phyloP scores from a whole-genome alignment of 83 land plant species.

The Picea abies region DNA sequence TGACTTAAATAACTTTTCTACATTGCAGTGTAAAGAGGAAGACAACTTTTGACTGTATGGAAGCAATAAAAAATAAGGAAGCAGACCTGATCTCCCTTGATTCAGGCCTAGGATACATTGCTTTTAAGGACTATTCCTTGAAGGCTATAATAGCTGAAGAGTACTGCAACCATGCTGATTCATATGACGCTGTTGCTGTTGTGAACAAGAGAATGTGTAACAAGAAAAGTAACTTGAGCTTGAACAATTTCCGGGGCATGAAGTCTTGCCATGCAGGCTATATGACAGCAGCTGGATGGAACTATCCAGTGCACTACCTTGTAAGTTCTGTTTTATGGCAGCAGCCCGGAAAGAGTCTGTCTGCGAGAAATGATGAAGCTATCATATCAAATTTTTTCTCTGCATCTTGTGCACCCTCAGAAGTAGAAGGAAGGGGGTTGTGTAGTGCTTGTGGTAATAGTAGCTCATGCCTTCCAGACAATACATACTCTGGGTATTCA shows the following conservation, averaged over 20 bases:
- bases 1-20: background rate
- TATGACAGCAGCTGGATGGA: too few relatives aligned
- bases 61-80: conserved; percentile 34
- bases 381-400: too few relatives aligned
- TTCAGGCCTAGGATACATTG: conserved; percentile 44
- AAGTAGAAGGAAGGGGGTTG: too few relatives aligned
- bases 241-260: conserved; percentile 30
- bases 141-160: conserved; percentile 44
- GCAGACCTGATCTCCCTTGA: conserved; percentile 41
- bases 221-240: background rate
- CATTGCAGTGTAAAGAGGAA: conserved; percentile 29
- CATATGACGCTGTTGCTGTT: conserved; percentile 35
- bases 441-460: too few relatives aligned
- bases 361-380: too few relatives aligned
- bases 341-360: too few relatives aligned
- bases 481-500: too few relatives aligned
- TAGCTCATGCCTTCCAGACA: too few relatives aligned
- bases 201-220: conserved; percentile 16
- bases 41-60: conserved; percentile 31
- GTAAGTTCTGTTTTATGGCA: too few relatives aligned
- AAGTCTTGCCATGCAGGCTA: conserved; percentile 47
- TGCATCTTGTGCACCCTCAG: too few relatives aligned
- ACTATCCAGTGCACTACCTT: too few relatives aligned
- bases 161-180: conserved; percentile 28
- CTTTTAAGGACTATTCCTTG: conserved; percentile 45